These are phyloP conservation scores for Litchi chinensis DNA, from an alignment of 345 rosid species.

Conservation along the genomic window DNA sequence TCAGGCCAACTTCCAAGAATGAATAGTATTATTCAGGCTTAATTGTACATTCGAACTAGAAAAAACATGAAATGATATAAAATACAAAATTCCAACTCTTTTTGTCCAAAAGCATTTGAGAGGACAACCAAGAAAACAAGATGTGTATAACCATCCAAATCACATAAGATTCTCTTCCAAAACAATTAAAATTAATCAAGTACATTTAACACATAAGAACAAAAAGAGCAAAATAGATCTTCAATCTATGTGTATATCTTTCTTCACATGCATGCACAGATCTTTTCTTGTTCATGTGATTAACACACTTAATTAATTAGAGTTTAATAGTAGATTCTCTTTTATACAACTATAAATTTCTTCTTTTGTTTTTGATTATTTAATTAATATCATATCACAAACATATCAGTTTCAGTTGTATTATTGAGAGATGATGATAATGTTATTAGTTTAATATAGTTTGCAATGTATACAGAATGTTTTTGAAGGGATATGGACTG, in stretches of 20 bases:
- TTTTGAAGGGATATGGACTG: constrained; percentile 24
- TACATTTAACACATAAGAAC: neutral
- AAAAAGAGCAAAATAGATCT: constrained; percentile 10
- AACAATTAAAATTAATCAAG: neutral
- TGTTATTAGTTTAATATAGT: no score
- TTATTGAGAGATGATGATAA: neutral
- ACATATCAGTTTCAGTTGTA: neutral
- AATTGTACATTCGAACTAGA: no score
- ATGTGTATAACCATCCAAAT: neutral
- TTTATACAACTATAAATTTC: no score
- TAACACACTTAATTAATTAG: neutral
- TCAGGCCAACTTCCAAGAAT: no score
- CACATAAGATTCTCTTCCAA: neutral
- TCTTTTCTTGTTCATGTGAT: constrained; percentile 12
- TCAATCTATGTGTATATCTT: neutral
- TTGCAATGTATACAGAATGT: constrained; percentile 26
- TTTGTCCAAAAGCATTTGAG: constrained; percentile 4
- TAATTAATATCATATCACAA: neutral
- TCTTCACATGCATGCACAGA: constrained; percentile 18
- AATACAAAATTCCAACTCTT: neutral
- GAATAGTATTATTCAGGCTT: no score
- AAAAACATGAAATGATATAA: neutral
- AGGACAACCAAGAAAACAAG: constrained; percentile 12
- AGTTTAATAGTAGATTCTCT: neutral
- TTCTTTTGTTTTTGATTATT: no score